phyloP scores from a whole-genome alignment of 805 yeast genomes.

The Saccharomycopsis sp. region DNA sequence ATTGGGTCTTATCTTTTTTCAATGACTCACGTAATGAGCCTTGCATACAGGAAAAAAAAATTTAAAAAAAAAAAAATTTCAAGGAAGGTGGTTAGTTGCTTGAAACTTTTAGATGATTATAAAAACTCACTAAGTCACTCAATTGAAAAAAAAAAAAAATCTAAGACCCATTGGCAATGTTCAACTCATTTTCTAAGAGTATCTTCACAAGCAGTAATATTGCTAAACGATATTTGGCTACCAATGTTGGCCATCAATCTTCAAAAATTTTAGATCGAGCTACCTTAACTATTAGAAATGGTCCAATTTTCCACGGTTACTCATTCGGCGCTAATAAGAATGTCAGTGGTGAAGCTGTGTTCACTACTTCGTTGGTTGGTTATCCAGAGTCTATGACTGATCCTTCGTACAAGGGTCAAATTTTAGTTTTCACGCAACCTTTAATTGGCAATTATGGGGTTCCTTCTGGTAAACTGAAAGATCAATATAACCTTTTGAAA shows the following conservation, averaged over 20 bases:
- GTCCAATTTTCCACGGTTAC: conserved; percentile 87
- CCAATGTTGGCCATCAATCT: conserved; percentile 5
- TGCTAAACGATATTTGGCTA: conserved; percentile 5
- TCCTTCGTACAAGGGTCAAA: conserved; percentile 96
- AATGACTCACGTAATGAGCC: too few relatives aligned
- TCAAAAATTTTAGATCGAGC: conserved; percentile 56
- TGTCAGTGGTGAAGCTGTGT: conserved; percentile 94
- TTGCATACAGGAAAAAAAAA: too few relatives aligned
- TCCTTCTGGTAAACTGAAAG: conserved; percentile 76
- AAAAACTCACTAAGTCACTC: background rate
- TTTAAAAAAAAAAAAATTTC: too few relatives aligned
- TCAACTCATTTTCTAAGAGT: background rate
- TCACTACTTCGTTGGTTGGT: conserved; percentile 96
- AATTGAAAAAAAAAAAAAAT: background rate
- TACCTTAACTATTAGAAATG: conserved; percentile 83
- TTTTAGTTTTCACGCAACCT: conserved; percentile 94
- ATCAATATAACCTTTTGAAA: conserved; percentile 77
- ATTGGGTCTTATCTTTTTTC: too few relatives aligned
- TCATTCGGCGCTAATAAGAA: conserved; percentile 95
- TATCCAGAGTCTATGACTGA: conserved; percentile 99
- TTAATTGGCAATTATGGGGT: conserved; percentile 98
- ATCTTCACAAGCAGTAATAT: background rate
- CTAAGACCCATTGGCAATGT: background rate
- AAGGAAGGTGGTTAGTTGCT: too few relatives aligned
- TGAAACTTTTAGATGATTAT: too few relatives aligned